phyloP scores from a whole-genome alignment of 2,329 filamentous ascomycete genomes.

The Diaporthe nobilis region DNA sequence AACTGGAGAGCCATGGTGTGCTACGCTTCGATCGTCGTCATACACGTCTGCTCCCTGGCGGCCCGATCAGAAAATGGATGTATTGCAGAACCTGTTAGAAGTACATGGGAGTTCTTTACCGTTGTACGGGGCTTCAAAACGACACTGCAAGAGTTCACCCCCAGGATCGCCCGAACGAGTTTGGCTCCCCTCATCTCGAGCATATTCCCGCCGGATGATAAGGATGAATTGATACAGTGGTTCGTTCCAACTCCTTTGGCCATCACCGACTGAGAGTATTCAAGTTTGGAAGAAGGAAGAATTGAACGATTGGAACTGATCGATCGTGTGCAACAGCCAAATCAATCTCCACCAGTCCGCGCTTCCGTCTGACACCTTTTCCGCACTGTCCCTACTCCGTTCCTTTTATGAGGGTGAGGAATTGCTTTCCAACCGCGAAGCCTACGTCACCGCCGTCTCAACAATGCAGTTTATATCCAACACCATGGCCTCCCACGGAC shows the following conservation, averaged over 20 bases:
- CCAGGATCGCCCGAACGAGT: not conserved
- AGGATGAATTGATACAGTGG: not conserved
- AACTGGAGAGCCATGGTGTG: conserved; percentile 13
- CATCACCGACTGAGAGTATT: accelerated
- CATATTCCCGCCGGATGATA: not conserved
- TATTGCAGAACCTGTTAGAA: not conserved
- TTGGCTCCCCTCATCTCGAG: not conserved
- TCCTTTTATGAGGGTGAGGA: not conserved
- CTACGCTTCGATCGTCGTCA: not conserved
- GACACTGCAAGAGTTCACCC: not conserved
- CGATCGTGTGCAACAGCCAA: not conserved
- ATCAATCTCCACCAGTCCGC: not conserved
- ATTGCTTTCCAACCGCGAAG: not conserved
- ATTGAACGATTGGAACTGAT: not conserved
- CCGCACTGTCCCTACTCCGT: not conserved
- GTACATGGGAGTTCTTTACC: not conserved
- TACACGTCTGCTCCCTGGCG: not conserved
- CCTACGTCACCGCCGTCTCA: not conserved
- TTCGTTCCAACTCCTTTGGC: not conserved
- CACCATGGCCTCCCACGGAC: not conserved
- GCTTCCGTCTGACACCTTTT: not conserved
- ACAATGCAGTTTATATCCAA: not conserved
- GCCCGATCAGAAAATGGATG: conserved; percentile 5
- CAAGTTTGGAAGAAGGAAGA: no score
- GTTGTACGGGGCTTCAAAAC: not conserved